Conservation (phyloP, 2,329 filamentous ascomycete species). For the Pseudogymnoascus sp. region DNA sequence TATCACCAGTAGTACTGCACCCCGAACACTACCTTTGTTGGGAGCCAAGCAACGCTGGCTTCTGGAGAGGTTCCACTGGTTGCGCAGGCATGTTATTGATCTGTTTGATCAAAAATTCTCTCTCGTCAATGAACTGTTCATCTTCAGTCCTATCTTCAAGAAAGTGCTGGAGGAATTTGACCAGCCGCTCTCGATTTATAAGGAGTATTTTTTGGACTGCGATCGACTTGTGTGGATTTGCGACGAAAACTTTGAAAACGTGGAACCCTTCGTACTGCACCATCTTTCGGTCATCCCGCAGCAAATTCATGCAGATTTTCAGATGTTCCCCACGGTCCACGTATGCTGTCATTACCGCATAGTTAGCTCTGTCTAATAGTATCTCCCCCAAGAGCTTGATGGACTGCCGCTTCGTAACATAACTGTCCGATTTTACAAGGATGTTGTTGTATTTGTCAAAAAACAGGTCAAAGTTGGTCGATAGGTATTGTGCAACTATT, state of each 20-base stretch:
- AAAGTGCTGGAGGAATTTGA: conserved; percentile 85
- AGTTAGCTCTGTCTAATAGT: conserved; percentile 88
- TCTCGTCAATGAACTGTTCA: conserved; percentile 97
- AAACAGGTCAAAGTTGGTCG: conserved; percentile 86
- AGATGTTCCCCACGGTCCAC: conserved; percentile 92
- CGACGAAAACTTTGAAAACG: conserved; percentile 99
- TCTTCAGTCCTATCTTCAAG: conserved; percentile 93
- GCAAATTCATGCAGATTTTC: conserved; percentile 96
- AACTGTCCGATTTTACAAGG: conserved; percentile 85
- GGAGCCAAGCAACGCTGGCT: conserved; percentile 27
- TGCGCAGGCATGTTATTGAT: conserved; percentile 63
- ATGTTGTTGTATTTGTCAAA: conserved; percentile 84
- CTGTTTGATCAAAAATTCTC: conserved; percentile 93
- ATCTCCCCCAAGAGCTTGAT: conserved; percentile 97
- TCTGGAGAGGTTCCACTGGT: conserved; percentile 39
- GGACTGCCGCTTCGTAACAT: conserved; percentile 95
- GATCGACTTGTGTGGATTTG: conserved; percentile 95
- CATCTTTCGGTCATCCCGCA: conserved; percentile 95
- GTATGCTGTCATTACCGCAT: conserved; percentile 96
- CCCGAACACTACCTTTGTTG: conserved; percentile 20
- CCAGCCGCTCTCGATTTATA: conserved; percentile 87
- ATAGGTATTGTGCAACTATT: conserved; percentile 79
- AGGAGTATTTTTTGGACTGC: conserved; percentile 92
- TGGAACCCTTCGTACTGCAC: conserved; percentile 99
- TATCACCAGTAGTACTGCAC: not conserved